Evolutionary conservation across 257 asterid species (phyloP).

Genomic region (Linderniella brevidens): DNA sequence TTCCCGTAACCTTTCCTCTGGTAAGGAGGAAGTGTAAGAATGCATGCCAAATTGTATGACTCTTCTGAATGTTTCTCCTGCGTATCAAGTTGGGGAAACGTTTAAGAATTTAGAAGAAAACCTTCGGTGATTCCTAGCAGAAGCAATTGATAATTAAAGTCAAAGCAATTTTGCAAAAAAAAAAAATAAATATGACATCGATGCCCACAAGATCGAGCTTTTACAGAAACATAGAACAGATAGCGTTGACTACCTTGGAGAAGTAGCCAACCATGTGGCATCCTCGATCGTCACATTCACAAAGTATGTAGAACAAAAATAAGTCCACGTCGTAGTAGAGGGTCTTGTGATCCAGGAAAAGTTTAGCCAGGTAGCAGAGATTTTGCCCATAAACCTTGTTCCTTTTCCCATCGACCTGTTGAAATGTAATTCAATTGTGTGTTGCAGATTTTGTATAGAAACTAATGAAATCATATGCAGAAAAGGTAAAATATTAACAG

Average conservation of each 20-base stretch:
- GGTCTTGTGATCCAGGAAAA: conserved; percentile 91
- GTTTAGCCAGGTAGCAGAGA: conserved; percentile 83
- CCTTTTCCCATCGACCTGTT: conserved; percentile 97
- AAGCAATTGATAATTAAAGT: no score
- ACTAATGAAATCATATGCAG: neutral
- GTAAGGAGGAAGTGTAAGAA: conserved; percentile 93
- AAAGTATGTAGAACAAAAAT: conserved; percentile 69
- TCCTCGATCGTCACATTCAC: conserved; percentile 97
- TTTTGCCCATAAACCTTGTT: conserved; percentile 93
- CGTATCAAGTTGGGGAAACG: conserved; percentile 6
- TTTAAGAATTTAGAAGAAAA: no score
- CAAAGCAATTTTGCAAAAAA: no score
- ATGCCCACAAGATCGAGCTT: no score
- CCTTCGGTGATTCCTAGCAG: no score
- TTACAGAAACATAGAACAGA: no score
- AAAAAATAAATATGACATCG: no score
- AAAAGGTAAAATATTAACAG: no score
- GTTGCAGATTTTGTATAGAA: conserved; percentile 1
- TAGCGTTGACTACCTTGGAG: conserved; percentile 90
- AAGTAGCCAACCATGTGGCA: conserved; percentile 99
- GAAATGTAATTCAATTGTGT: conserved; percentile 10
- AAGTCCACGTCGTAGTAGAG: conserved; percentile 80
- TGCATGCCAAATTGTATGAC: conserved; percentile 91
- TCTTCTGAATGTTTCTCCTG: conserved; percentile 99
- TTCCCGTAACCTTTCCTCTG: conserved; percentile 97